These are phyloP conservation scores for Macrolepiota fuliginosa DNA, from an alignment of 768 basidiomycete species.

Conservation along the genomic window DNA sequence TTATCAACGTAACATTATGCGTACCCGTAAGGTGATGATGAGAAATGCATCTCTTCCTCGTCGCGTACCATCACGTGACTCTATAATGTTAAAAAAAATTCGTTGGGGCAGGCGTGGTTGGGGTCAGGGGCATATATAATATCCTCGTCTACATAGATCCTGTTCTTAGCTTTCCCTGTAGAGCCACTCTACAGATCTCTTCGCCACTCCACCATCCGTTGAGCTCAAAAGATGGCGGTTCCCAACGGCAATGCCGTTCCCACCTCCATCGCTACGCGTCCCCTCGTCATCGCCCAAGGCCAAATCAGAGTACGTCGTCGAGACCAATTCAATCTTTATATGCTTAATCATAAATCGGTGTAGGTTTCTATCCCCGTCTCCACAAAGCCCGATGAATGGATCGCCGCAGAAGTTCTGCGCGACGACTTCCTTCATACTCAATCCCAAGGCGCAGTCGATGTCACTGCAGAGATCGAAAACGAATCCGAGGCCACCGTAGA, in stretches of 20 bases:
- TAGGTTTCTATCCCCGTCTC: slow-evolving; percentile 88
- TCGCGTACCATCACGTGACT: slow-evolving; percentile 33
- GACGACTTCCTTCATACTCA: slow-evolving; percentile 81
- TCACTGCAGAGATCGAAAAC: slow-evolving; percentile 48
- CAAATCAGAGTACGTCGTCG: slow-evolving; percentile 48
- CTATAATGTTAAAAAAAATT: slow-evolving; percentile 31
- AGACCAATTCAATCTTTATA: not conserved
- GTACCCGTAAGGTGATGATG: slow-evolving; percentile 5
- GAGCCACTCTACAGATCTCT: slow-evolving; percentile 21
- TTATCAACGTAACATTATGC: not conserved
- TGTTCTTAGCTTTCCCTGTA: slow-evolving; percentile 23
- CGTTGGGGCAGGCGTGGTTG: slow-evolving; percentile 41
- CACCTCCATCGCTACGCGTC: slow-evolving; percentile 42
- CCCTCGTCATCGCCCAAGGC: slow-evolving; percentile 44
- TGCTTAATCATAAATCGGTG: slow-evolving; percentile 9
- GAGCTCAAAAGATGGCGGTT: slow-evolving; percentile 33
- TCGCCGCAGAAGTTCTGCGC: slow-evolving; percentile 85
- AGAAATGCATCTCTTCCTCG: not conserved
- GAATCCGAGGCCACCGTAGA: slow-evolving; percentile 67
- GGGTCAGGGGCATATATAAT: slow-evolving; percentile 42
- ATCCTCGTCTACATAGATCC: slow-evolving; percentile 21
- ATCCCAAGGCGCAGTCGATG: slow-evolving; percentile 56
- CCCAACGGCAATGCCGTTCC: slow-evolving; percentile 35
- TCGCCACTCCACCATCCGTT: slow-evolving; percentile 18
- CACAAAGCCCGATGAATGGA: slow-evolving; percentile 82